Percentiles rank a stretch among this genome's conserved stretches.
phyloP scores from a whole-genome alignment of 371 early-diverging fungal species.

The Mortierella sp. region DNA sequence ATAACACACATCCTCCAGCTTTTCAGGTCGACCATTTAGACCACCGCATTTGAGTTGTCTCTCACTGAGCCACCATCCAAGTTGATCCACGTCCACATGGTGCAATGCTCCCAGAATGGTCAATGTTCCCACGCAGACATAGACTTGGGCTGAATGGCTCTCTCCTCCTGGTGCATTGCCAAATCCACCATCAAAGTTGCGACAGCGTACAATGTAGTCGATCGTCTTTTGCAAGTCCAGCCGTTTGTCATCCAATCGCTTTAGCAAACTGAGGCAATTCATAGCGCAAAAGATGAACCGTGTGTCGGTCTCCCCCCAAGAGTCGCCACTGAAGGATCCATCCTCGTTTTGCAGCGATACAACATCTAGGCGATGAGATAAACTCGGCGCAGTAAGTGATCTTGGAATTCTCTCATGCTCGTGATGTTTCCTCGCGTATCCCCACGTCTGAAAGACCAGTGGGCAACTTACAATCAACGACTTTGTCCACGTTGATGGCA shows the following conservation, averaged over 20 bases:
- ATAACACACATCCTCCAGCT: conserved; percentile 98
- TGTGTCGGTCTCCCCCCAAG: conserved; percentile 96
- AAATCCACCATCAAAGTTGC: conserved; percentile 98
- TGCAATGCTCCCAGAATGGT: conserved; percentile 78
- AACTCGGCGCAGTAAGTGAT: not conserved
- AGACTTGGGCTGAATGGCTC: conserved; percentile 96
- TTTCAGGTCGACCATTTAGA: conserved; percentile 97
- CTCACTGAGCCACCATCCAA: conserved; percentile 94
- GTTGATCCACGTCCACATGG: conserved; percentile 77
- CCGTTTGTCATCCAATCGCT: conserved; percentile 67
- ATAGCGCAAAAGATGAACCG: conserved; percentile 93
- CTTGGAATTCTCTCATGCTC: too few species aligned
- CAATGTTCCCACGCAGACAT: conserved; percentile 93
- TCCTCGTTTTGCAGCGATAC: conserved; percentile 58
- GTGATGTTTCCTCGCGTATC: too few species aligned
- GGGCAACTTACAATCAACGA: conserved; percentile 72
- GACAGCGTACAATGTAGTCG: conserved; percentile 82
- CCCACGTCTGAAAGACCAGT: too few species aligned
- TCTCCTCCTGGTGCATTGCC: conserved; percentile 95
- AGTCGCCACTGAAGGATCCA: conserved; percentile 92
- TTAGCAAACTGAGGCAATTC: conserved; percentile 78
- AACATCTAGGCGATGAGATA: conserved; percentile 16
- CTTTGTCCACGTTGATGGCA: conserved; percentile 71
- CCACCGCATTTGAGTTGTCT: conserved; percentile 96
- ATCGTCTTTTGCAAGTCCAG: conserved; percentile 79